Evolutionary conservation across 2,329 filamentous ascomycete species (phyloP), one percentile per base, ranked within the genome.

Genomic region (Xylariaceae sp.): DNA sequence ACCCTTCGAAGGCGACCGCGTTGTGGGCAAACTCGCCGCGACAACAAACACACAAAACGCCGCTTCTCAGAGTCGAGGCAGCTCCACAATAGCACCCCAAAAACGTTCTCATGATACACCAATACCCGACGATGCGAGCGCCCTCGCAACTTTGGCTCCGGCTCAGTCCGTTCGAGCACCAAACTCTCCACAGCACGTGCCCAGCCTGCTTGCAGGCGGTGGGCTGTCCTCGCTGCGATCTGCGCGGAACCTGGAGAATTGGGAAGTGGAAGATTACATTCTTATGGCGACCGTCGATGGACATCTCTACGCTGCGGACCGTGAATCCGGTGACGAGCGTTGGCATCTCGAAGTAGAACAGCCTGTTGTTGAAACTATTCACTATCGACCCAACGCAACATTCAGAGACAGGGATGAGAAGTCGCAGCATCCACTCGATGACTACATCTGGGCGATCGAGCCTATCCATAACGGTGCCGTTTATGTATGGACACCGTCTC

Each of bases 241-340:
- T 88, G 93, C 91, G 92, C 92, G 93, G 85, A 95, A 88, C 81
- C 81, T 97, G 83, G 88, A 92, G 83, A 93, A 97, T 78, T 97
- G 93, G 93, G 90, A 97, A 88, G 92, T 97, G 77, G 93, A 97
- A 89, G 92, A 97, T 80, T 96, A 97, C 83, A 89, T 97, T 77
- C 90, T 99, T 80, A 81, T 99, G 88, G 93, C 94, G 89, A 97
- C 94, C 83, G 89, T 97, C 84, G 92, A 97, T 80, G 94, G 94
- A 80, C 89, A 90, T 71, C 84, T 97, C 66, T 89, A 96, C 76
- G 92, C 93, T 70, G 86, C 86, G 72, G 90, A 97, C 76, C 84
- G 94, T 66, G 88, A 87, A 69, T 94, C 88, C 47, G 94, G 94
- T 63, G 81, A 86, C 58, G 81, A 88, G 63, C 87, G 86, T 68